Base-by-base conservation (phyloP, 2,329 filamentous ascomycete species). In the Mycosphaerella sp. region DNA sequence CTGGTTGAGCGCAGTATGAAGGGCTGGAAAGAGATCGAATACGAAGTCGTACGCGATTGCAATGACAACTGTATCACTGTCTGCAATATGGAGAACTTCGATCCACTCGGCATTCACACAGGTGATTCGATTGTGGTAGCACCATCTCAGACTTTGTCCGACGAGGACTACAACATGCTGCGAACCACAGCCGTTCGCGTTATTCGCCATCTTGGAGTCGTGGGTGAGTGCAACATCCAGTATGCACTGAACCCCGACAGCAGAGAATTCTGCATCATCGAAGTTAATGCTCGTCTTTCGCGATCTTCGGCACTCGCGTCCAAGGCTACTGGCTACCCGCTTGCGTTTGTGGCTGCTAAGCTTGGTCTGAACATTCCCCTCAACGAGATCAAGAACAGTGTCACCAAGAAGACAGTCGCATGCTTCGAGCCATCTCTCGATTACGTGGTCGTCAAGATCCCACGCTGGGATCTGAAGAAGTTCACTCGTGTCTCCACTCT, bases 71-170 rank as follows among this genome's bases (percentile, higher is more conserved):
- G 93, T 71, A 97, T 98, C 70, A 98, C 93, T 6, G 93, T 98
- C 58, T 98, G 93, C 73, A 98, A 98, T 78, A 97, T 98, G 93
- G 93, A 98, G 77, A 98, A 98, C 76, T 98, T 98, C 67, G 93
- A 98, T 71, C 93, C 93, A 52, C 84, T 98, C 1, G 93, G 93
- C 66, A 97, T 97, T 59, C 93, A 97, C 69, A 98, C 93, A 2
- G 93, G 93, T 71, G 93, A 98, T 70, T 97, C 92, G 10, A 96
- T 98, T 62, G 93, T 98, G 49, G 93, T 98, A 45, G 93, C 93
- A 7, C 93, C 93, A 40, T 97, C 92, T 3, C 93, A 97, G 73
- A 98, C 93, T 0, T 78, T 98, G 17, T 95, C 90, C 2, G 92
- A 98, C 57, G 90, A 96, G 70, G 93, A 98, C 73, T 98, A 97